Evolutionary conservation across 805 yeast genomes (phyloP).

Genomic region (Barnettozyma wickerhamii): DNA sequence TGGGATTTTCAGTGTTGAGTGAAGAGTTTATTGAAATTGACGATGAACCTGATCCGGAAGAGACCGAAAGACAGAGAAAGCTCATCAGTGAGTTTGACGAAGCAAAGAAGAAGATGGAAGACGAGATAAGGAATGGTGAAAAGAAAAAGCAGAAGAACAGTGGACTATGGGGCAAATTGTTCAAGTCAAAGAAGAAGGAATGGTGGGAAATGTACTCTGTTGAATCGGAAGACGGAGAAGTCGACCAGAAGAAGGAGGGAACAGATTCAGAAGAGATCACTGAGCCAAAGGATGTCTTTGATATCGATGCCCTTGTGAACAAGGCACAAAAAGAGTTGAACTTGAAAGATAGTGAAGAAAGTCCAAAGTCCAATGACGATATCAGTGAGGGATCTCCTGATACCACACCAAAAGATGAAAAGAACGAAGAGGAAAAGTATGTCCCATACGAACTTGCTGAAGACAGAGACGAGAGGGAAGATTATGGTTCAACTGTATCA

Average conservation of each 20-base stretch:
- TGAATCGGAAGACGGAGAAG: constrained; percentile 16
- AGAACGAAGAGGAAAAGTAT: background rate
- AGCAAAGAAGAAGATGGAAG: constrained; percentile 60
- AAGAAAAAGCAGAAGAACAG: constrained; percentile 26
- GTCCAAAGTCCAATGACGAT: background rate
- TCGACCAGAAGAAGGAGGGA: constrained; percentile 1
- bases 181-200: constrained; percentile 49
- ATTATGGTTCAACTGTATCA: constrained; percentile 1
- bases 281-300: constrained; percentile 14
- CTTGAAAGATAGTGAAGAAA: background rate
- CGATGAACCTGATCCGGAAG: constrained; percentile 83
- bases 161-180: constrained; percentile 39
- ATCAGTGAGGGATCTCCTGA: too few relatives aligned
- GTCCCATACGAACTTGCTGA: constrained; percentile 3
- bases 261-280: background rate
- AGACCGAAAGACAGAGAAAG: constrained; percentile 76
- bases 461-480: constrained; percentile 5
- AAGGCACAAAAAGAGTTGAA: constrained; percentile 10
- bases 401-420: background rate
- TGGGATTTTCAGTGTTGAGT: constrained; percentile 77
- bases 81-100: constrained; percentile 82
- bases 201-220: constrained; percentile 46
- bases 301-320: constrained; percentile 19
- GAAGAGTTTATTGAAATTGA: constrained; percentile 96
- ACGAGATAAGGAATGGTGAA: constrained; percentile 31